Conservation (phyloP, 345 rosid genomes). For the Murraya koenigii region DNA sequence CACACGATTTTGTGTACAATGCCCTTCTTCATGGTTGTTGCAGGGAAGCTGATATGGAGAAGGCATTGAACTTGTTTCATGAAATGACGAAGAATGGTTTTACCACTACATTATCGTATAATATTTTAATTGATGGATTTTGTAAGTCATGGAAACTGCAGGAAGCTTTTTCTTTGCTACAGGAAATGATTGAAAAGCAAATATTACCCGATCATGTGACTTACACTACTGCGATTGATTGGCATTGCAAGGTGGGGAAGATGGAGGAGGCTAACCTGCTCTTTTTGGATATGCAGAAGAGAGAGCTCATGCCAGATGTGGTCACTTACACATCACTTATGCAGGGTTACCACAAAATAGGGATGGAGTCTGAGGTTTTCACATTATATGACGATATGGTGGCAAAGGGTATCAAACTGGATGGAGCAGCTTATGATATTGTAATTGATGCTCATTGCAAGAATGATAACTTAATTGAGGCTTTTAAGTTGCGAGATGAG, state of each 20-base stretch:
- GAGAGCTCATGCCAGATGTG: slow-evolving; percentile 25
- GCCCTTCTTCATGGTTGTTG: slow-evolving; percentile 29
- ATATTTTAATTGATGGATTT: slow-evolving; percentile 26
- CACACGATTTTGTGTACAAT: slow-evolving; percentile 18
- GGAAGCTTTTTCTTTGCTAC: slow-evolving; percentile 26
- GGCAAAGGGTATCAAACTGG: slow-evolving; percentile 24
- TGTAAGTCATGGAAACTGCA: slow-evolving; percentile 15
- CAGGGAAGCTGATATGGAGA: slow-evolving; percentile 12
- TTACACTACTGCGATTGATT: slow-evolving; percentile 26
- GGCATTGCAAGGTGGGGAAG: slow-evolving; percentile 26
- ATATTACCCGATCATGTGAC: slow-evolving; percentile 31
- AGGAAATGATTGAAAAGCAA: slow-evolving; percentile 23
- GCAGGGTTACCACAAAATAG: slow-evolving; percentile 25
- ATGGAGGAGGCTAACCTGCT: slow-evolving; percentile 27
- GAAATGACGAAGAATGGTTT: slow-evolving; percentile 22
- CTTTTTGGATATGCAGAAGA: slow-evolving; percentile 24
- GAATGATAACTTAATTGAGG: slow-evolving; percentile 14
- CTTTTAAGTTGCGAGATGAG: slow-evolving; percentile 10
- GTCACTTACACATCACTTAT: slow-evolving; percentile 34
- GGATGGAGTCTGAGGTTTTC: slow-evolving; percentile 23
- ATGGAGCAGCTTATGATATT: slow-evolving; percentile 15
- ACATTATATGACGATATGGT: slow-evolving; percentile 29
- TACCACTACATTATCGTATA: slow-evolving; percentile 20
- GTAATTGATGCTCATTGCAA: slow-evolving; percentile 32
- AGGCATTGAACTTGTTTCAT: slow-evolving; percentile 20